Conservation (phyloP, 116 monocot genomes). For the Posidonia oceanica region DNA sequence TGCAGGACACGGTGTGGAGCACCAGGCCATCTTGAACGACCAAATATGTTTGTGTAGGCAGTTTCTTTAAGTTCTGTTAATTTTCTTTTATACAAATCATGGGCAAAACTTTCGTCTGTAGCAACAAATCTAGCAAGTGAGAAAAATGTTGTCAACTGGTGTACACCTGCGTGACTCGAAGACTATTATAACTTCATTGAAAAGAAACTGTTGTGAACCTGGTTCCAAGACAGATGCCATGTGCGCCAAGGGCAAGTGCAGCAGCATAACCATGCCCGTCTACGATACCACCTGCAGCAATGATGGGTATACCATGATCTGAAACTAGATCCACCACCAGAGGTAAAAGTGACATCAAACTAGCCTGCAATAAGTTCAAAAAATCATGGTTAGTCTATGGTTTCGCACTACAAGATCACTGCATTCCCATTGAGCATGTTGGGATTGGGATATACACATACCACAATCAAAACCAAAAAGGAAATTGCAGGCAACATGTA, state of each 20-base stretch:
- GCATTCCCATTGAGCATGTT: no score
- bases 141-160: no score
- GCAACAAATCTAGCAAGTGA: slow-evolving; percentile 51
- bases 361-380: slow-evolving; percentile 28
- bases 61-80: slow-evolving; percentile 44
- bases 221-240: no score
- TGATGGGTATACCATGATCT: slow-evolving; percentile 36
- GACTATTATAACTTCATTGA: no score
- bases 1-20: slow-evolving; percentile 61
- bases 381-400: no score
- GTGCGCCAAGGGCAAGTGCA: slow-evolving; percentile 38
- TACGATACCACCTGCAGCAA: slow-evolving; percentile 70
- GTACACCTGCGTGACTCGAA: no score
- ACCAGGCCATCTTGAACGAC: slow-evolving; percentile 68
- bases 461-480: no score
- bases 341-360: slow-evolving; percentile 45
- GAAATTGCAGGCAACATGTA: no score
- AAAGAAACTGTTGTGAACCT: no score
- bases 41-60: slow-evolving; percentile 51
- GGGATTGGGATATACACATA: no score
- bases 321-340: slow-evolving; percentile 59
- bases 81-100: slow-evolving; percentile 54
- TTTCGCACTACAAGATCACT: no score
- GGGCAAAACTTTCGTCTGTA: slow-evolving; percentile 61
- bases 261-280: slow-evolving; percentile 75